Evolutionary conservation across 345 rosid species (phyloP).

Genomic region (Syzygium jambos): DNA sequence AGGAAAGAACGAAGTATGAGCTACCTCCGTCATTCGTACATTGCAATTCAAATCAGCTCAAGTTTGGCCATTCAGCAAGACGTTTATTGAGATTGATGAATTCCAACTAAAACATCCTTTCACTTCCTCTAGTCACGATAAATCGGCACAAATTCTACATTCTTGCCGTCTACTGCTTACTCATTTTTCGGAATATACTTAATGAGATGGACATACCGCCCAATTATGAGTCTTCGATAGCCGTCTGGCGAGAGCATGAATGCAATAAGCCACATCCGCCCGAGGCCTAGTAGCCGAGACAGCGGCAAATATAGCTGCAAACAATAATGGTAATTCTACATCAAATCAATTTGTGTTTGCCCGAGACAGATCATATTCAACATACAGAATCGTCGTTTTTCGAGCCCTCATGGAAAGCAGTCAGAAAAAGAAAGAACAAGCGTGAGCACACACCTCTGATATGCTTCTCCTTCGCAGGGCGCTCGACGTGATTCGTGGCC

Average conservation of each 20-base stretch:
- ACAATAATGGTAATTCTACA: background rate
- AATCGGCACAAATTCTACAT: background rate
- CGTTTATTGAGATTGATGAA: background rate
- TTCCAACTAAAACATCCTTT: background rate
- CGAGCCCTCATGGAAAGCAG: background rate
- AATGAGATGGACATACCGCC: constrained; percentile 60
- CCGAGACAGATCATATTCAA: background rate
- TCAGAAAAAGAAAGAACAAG: background rate
- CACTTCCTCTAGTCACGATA: background rate
- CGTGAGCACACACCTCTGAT: constrained; percentile 49
- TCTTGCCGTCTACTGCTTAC: background rate
- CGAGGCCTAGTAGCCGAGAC: constrained; percentile 97
- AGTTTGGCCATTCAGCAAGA: background rate
- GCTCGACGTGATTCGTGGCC: constrained; percentile 92
- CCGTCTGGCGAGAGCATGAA: constrained; percentile 85
- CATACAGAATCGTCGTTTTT: background rate
- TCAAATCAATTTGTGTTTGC: background rate
- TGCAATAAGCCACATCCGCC: constrained; percentile 98
- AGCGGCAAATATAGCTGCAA: constrained; percentile 82
- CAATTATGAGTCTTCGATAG: constrained; percentile 88
- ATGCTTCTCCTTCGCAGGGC: constrained; percentile 84
- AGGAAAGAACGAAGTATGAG: background rate
- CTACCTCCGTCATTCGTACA: background rate
- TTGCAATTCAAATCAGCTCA: background rate
- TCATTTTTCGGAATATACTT: background rate